Conservation (phyloP, 345 rosid genomes). For the Cochlearia excelsa region DNA sequence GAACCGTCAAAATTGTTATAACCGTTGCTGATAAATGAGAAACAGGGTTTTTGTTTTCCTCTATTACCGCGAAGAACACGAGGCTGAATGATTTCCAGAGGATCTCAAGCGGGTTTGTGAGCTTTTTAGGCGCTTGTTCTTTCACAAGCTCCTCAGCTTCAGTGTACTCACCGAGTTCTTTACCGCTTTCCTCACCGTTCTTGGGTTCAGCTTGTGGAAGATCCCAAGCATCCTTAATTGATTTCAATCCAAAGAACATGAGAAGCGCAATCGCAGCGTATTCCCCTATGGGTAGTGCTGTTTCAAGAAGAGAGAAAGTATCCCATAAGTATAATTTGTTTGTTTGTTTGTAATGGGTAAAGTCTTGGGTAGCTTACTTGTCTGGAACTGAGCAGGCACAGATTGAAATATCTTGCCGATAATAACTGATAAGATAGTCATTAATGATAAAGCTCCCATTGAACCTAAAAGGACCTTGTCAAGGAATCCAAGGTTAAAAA, state of each 20-base stretch:
- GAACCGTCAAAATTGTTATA: not conserved
- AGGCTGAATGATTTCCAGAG: conserved; percentile 97
- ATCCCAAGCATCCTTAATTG: conserved; percentile 96
- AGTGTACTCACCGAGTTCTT: conserved; percentile 72
- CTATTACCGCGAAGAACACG: conserved; percentile 87
- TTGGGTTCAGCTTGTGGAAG: conserved; percentile 57
- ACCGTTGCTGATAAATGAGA: not conserved
- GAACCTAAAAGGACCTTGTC: conserved; percentile 95
- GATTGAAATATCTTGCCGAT: conserved; percentile 90
- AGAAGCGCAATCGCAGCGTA: conserved; percentile 91
- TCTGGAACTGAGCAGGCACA: conserved; percentile 95
- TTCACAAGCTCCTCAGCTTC: conserved; percentile 98
- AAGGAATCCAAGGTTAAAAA: conserved; percentile 34
- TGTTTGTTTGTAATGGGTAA: not conserved
- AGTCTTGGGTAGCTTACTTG: conserved; percentile 53
- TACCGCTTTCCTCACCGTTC: conserved; percentile 50
- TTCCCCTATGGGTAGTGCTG: conserved; percentile 96
- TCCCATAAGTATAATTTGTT: conserved; percentile 9
- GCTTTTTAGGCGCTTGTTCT: conserved; percentile 71
- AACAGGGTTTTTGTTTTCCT: conserved; percentile 4
- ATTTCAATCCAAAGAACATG: conserved; percentile 88
- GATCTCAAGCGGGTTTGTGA: conserved; percentile 84
- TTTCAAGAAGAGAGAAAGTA: conserved; percentile 26
- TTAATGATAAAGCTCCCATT: conserved; percentile 92
- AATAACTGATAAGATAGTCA: conserved; percentile 87